Percentiles rank a stretch among this genome's conserved stretches.
Evolutionary conservation across 2,329 filamentous ascomycete genomes (phyloP).

Genomic region (Helotiales sp.): DNA sequence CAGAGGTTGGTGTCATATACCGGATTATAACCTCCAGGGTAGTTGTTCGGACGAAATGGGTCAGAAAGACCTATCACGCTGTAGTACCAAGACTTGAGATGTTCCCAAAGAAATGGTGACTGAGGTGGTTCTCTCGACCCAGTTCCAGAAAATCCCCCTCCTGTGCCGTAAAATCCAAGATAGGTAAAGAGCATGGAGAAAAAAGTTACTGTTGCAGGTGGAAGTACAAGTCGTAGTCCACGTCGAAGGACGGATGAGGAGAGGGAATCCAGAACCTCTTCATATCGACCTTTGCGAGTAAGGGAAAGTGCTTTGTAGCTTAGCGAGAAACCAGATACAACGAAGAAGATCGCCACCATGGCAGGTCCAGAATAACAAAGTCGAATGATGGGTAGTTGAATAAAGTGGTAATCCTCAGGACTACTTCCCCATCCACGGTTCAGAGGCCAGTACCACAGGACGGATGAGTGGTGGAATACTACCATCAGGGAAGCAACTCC

Average conservation of each 20-base stretch:
- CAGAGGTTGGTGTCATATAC: conserved; percentile 22
- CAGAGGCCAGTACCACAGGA: conserved; percentile 14
- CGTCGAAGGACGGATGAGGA: conserved; percentile 51
- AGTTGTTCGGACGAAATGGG: neutral
- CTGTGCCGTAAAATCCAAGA: conserved; percentile 11
- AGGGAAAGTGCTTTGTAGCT: conserved; percentile 47
- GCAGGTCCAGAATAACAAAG: conserved; percentile 42
- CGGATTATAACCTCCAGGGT: neutral
- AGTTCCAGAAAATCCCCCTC: neutral
- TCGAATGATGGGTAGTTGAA: conserved; percentile 23
- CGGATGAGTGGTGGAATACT: conserved; percentile 37
- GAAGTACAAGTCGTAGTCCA: conserved; percentile 50
- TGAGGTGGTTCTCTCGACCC: neutral
- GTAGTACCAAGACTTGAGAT: conserved; percentile 10
- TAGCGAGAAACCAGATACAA: conserved; percentile 53
- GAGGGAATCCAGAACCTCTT: conserved; percentile 41
- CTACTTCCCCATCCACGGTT: conserved; percentile 15
- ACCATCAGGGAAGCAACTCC: conserved; percentile 53
- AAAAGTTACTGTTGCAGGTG: conserved; percentile 49
- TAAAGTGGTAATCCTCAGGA: conserved; percentile 7
- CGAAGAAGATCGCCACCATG: conserved; percentile 55
- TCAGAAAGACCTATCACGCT: conserved; percentile 5
- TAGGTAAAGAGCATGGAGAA: conserved; percentile 28
- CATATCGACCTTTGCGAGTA: conserved; percentile 42
- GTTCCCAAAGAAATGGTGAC: conserved; percentile 6